Evolutionary conservation across 345 rosid genomes (phyloP), one percentile per base, ranked within the genome.

Genomic region (Dipteronia dyeriana): DNA sequence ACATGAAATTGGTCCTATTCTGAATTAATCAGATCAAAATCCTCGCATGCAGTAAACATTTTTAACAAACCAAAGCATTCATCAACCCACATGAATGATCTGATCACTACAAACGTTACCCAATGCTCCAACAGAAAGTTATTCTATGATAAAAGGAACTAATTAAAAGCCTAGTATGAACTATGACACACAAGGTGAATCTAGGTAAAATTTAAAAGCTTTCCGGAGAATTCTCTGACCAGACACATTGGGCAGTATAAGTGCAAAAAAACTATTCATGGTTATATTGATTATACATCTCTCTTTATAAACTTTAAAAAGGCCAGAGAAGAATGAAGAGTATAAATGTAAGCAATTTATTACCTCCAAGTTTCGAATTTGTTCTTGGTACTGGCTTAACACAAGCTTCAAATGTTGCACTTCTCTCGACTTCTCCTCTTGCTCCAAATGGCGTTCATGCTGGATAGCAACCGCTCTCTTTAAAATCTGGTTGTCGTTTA

Each of bases 311-410:
- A 62, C 39, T 61, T 61, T 19, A 17, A 16, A 62, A 73, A 8
- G 1, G 1, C 9, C n/a, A 64, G 19, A 14, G 29, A 64, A 23
- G 47, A 14, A 31, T 5, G 5, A 51, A 10, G 22, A 31, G 16
- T 20, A 23, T 7, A 65, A 17, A 22, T 49, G 22, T 14, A 45
- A n/a, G 38, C 34, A 66, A 63, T 6, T 26, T 39, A 38, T 49
- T 88, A 88, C 91, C 88, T 88, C 89, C 39, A 86, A 79, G 20
- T 66, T 83, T 68, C 74, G 87, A 63, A 85, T 76, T 80, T 86
- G 87, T 75, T 86, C 89, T 75, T 88, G 89, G 79, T 80, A 88
- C 54, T 88, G 86, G 76, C 76, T 80, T 1, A 88, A 25, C 31
- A 83, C 62, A 19, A 78, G 76, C 79, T 85, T 85, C 75, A 88